Base-by-base conservation (phyloP, 169 alveolate species). In the Cyclospora cayetanensis region DNA sequence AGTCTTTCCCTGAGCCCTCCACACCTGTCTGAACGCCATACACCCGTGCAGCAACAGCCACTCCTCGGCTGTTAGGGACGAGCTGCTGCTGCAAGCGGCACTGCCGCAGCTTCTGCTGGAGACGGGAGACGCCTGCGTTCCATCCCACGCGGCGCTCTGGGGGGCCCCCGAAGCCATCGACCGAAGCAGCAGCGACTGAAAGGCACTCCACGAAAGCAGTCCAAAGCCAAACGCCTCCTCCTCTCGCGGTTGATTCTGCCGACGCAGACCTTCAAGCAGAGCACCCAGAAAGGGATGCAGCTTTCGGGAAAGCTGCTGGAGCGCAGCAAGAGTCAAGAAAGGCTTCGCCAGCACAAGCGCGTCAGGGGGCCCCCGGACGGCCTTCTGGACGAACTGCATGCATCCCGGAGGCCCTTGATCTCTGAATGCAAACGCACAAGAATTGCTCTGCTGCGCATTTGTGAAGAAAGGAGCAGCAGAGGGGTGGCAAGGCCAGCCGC, bases 21-120 rank as follows among this genome's bases (percentile, higher is more conserved):
- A 74, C 12, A 74, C 1, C 31, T 74, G 63, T 20, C 85, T 74
- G 52, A 74, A 41, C 41, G 85, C 65, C 41, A 41, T 4, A 5
- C 63, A 39, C 18, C 63, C 63, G 37, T 74, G 85, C 85, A 74
- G 85, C 85, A 74, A 63, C 85, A 74, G 85, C 85, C 85, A 74
- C 53, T 74, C 85, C 60, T 41, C 85, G 7, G 3, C 35, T 35
- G 12, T 0, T 25, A 9, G 5, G 43, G 20, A 27, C 20, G 20
- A 22, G 79, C 22, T 20, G 27, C 52, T 12, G 31, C 18, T 34
- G 82, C 82, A 9, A 29, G 34, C n/a, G 70, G 34, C n/a, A 29
- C 70, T 55, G 15, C 15, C n/a, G 70, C 70, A 15, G 70, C 70
- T 55, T 20, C 29, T 55, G 70, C 70, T 55, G 70, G 34, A 4